Conservation (phyloP, 2,329 filamentous ascomycete genomes). For the Eurotiales sp. region DNA sequence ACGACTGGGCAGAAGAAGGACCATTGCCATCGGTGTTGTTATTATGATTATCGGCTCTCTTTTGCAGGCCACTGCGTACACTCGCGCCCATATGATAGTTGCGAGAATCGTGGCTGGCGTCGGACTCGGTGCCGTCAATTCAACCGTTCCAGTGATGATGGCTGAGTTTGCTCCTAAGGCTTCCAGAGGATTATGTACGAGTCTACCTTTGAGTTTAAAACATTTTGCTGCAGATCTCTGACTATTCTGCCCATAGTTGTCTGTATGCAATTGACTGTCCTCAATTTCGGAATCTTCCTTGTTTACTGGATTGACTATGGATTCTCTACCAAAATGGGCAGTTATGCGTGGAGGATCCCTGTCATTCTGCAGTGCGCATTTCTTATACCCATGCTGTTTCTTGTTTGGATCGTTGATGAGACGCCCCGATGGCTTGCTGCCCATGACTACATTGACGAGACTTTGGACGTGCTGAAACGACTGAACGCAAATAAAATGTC, state of each 20-base stretch:
- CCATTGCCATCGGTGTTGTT: no score
- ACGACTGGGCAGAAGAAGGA: no score
- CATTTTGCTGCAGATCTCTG: no score
- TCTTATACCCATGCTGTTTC: conserved; percentile 36
- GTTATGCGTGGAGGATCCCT: conserved; percentile 40
- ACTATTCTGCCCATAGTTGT: conserved; percentile 24
- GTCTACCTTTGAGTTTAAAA: neutral
- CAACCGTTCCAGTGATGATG: no score
- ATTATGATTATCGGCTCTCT: no score
- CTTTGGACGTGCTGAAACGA: conserved; percentile 28
- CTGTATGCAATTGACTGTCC: conserved; percentile 46
- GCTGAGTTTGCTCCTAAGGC: no score
- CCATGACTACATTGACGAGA: conserved; percentile 37
- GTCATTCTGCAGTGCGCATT: conserved; percentile 41
- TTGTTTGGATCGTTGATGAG: conserved; percentile 39
- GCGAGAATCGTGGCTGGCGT: no score
- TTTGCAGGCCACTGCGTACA: no score
- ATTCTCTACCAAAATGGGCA: conserved; percentile 26
- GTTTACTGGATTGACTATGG: conserved; percentile 48
- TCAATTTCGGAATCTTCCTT: conserved; percentile 47
- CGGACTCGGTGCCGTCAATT: no score
- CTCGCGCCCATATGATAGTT: no score
- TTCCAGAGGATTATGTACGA: conserved; percentile 28
- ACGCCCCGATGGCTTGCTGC: conserved; percentile 43
- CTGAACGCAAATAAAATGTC: neutral